Evolutionary conservation across 2,329 filamentous ascomycete genomes (phyloP), one percentile per base, ranked within the genome.

Genomic region (Hymenoscyphus infarciens): DNA sequence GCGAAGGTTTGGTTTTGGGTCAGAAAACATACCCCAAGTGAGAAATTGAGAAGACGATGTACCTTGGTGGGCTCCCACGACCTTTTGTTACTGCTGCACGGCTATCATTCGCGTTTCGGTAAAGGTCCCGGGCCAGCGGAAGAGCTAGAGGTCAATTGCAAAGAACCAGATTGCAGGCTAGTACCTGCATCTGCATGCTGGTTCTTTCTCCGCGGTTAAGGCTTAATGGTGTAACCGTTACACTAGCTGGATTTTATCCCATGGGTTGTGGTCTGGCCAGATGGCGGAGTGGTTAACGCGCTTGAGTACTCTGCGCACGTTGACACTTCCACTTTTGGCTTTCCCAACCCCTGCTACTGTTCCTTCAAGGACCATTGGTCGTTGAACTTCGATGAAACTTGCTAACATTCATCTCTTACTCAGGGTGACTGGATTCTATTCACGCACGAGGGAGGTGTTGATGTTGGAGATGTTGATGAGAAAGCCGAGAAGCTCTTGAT

Each of bases 381-480:
- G 19, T 19, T 42, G 13, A 33, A n/a, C 25, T n/a, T 45, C 16
- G 16, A 35, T 35, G 22, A 49, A 65, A 67, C 66, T 62, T 71
- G 68, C 70, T 72, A 63, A 73, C 65, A 52, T 54, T 53, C 19
- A 57, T 13, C 1, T 25, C 54, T 56, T 59, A 29, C 38, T 15
- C 77, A 98, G 95, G 95, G 95, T 76, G 95, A 99, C 81, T 98
- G 93, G 92, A 97, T 99, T 77, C 91, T 99, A 75, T 99, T 99
- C 85, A 97, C 94, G 74, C 92, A 99, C 82, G 95, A 99, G 82
- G 95, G 95, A 84, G 95, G 95, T 90, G 93, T 99, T 71, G 95
- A 99, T 80, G 95, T 99, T 73, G 95, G 95, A 77, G 95, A 99
- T 87, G 95, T 99, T 70, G 95, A 99, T 75, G 92, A 88, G 69